These are phyloP conservation scores for Erigeron philadelphicus DNA, from an alignment of 140 eudicot genomes.

Conservation along the genomic window DNA sequence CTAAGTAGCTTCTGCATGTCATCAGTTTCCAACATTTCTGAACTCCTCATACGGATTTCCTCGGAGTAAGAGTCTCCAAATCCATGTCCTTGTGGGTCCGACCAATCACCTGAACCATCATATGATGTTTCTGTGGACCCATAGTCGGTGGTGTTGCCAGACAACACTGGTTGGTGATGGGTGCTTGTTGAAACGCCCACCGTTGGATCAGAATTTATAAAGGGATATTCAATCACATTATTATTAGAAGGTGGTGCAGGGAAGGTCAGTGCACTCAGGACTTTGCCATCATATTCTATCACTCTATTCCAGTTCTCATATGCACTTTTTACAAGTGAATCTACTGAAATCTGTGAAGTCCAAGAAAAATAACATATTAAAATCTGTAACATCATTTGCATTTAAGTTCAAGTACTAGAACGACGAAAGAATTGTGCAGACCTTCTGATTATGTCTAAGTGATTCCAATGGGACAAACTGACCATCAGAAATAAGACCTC, in stretches of 20 bases:
- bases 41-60: constrained; percentile 53
- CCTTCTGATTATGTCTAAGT: constrained; percentile 54
- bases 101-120: constrained; percentile 44
- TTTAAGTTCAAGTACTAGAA: neutral
- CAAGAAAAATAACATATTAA: constrained; percentile 1
- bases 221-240: constrained; percentile 49
- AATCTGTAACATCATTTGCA: neutral
- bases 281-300: constrained; percentile 58
- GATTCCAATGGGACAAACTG: constrained; percentile 54
- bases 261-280: constrained; percentile 32
- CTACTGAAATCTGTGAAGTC: constrained; percentile 43
- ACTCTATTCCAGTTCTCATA: constrained; percentile 64
- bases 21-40: constrained; percentile 60
- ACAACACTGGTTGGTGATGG: constrained; percentile 27
- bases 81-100: constrained; percentile 33
- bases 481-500: constrained; percentile 53
- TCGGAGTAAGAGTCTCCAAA: constrained; percentile 52
- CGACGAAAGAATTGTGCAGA: constrained; percentile 5
- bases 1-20: constrained; percentile 54
- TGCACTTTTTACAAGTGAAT: constrained; percentile 52
- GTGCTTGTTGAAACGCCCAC: constrained; percentile 25
- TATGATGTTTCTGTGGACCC: constrained; percentile 34
- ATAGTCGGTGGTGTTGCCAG: constrained; percentile 28
- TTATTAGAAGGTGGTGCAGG: constrained; percentile 36
- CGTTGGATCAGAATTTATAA: constrained; percentile 35